Evolutionary conservation across 495 filamentous ascomycete genomes (phyloP).

Genomic region (Penicillium chermesinum): DNA sequence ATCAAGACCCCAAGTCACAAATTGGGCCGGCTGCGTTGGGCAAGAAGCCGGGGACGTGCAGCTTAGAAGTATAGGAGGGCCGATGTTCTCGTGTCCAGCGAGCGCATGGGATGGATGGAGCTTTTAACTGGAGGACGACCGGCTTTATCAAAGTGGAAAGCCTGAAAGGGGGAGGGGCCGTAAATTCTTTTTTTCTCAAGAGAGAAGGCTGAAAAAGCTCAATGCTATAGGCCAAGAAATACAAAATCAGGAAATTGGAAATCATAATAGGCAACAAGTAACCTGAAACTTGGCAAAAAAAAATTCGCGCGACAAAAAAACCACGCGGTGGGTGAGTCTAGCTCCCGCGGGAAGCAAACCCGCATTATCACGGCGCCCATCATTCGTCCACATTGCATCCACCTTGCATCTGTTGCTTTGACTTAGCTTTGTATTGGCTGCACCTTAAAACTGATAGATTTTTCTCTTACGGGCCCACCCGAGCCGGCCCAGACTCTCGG

Average conservation of each 20-base stretch:
- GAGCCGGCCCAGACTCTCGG: background rate
- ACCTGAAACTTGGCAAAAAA: background rate
- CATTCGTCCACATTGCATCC: background rate
- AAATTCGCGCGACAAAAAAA: background rate
- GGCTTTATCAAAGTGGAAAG: background rate
- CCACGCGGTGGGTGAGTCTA: background rate
- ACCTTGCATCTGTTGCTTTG: too few relatives aligned
- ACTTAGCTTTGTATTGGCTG: too few relatives aligned
- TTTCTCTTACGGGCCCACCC: conserved; percentile 3
- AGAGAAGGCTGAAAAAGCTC: background rate
- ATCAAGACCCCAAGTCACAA: conserved; percentile 8
- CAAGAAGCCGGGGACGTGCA: conserved; percentile 15
- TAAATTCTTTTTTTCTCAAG: background rate
- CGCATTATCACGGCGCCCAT: background rate
- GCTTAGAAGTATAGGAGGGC: conserved; percentile 7
- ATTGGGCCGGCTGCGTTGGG: conserved; percentile 4
- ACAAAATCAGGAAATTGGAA: background rate
- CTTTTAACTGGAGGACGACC: conserved; percentile 25
- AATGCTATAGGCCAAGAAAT: background rate
- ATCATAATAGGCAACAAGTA: background rate
- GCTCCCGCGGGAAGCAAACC: background rate
- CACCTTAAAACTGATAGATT: conserved; percentile 3
- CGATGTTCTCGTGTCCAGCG: conserved; percentile 17
- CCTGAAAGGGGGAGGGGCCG: background rate
- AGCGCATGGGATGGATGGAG: conserved; percentile 21